Base-by-base conservation (phyloP, 441 rosid species). In the Eutrema salsugineum region DNA sequence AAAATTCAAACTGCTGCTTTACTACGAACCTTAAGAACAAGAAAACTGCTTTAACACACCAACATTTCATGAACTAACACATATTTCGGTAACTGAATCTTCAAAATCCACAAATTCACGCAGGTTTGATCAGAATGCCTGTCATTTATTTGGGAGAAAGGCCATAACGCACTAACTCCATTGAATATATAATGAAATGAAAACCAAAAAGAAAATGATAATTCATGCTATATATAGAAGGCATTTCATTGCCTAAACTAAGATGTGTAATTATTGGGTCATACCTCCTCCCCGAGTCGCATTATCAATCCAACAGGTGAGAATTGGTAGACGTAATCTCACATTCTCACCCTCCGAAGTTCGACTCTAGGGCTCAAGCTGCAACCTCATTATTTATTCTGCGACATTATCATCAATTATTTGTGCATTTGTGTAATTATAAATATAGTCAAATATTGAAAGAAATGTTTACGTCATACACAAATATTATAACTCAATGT, bases 401-500 rank as follows among this genome's bases (percentile, higher is more conserved):
- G 49, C 48, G 17, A 47, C 57, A 11, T 12, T 28, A 38, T 40
- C 50, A 27, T 36, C 39, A 68, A 20, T 33, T 58, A 27, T 47
- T 22, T 15, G 8, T 70, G 11, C 16, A 1, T 59, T 36, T 60
- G 6, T 28, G 5, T 28, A 28, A 28, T 28, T 28, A 35, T 11
- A 63, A 49, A 10, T 17, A 50, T 51, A 72, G 47, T 72, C 59
- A 66, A 19, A 66, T 58, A 15, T 11, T 19, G 36, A 66, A 66
- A 58, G 24, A 73, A 39, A 15, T 57, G 27, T 53, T 67, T 53
- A 47, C 64, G 66, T 35, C 64, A 74, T 36, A 68, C 24, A 59
- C 11, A 68, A 51, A 50, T 40, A 66, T 24, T 50, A 42, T n/a
- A 19, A 12, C 40, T 19, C 62, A 40, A 3, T 60, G 22, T n/a